These are phyloP conservation scores for Neolentinus lepideus DNA, from an alignment of 1,284 basidiomycete genomes.

Conservation along the genomic window DNA sequence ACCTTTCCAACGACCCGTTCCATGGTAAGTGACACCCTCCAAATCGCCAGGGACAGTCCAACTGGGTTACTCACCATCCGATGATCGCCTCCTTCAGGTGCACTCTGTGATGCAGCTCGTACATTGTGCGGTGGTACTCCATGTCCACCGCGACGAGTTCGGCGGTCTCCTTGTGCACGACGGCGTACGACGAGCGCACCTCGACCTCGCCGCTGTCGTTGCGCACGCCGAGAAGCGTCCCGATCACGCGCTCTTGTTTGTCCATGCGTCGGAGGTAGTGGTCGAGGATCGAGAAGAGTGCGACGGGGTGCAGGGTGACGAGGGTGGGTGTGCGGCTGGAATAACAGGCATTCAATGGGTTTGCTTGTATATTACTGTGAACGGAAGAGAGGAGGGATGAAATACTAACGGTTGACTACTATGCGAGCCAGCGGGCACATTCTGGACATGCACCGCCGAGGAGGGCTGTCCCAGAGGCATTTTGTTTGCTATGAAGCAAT, in stretches of 20 bases:
- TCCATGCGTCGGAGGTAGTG: conserved; percentile 90
- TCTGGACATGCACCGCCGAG: conserved; percentile 63
- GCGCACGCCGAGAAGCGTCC: conserved; percentile 88
- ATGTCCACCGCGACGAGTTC: conserved; percentile 94
- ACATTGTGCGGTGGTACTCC: conserved; percentile 94
- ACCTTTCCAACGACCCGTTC: conserved; percentile 33
- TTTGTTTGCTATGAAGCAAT: conserved; percentile 15
- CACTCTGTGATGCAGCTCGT: conserved; percentile 82
- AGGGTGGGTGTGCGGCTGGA: conserved; percentile 61
- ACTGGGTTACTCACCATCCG: conserved; percentile 61
- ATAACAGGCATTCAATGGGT: conserved; percentile 7
- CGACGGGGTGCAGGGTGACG: conserved; percentile 86
- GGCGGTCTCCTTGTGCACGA: conserved; percentile 86
- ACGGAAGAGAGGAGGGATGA: neutral
- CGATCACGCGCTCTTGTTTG: conserved; percentile 87
- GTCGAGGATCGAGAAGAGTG: conserved; percentile 93
- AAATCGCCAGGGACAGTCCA: too few relatives aligned
- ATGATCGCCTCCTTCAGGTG: conserved; percentile 85
- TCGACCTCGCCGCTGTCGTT: conserved; percentile 41
- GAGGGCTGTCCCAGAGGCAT: conserved; percentile 66
- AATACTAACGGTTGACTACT: conserved; percentile 24
- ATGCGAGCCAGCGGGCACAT: conserved; percentile 24
- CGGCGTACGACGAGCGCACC: conserved; percentile 80
- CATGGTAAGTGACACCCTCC: neutral
- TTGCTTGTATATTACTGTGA: conserved; percentile 1